A percentile compares a stretch with the other conserved stretches of the same genome.
Conservation (phyloP, 805 yeast genomes). For the Kodamaea kakaduensis region DNA sequence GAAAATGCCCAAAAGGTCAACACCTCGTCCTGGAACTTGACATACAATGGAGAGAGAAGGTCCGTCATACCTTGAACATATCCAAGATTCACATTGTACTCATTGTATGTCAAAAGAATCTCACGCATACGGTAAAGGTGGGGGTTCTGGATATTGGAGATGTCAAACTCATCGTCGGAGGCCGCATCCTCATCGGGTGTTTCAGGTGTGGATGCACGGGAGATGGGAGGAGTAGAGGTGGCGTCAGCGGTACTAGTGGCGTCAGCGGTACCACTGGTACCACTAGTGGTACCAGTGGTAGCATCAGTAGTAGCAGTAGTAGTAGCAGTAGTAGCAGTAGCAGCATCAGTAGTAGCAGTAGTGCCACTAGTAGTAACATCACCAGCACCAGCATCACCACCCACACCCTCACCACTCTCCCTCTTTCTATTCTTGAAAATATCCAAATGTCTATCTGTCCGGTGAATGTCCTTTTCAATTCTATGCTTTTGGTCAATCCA, state of each 20-base stretch:
- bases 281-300: no score
- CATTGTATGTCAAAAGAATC: slow-evolving; percentile 81
- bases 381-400: no score
- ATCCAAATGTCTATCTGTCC: slow-evolving; percentile 80
- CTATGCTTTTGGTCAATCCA: slow-evolving; percentile 89
- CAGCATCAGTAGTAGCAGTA: neutral
- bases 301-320: no score
- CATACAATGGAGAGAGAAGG: slow-evolving; percentile 79
- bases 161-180: slow-evolving; percentile 50
- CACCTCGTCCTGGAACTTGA: slow-evolving; percentile 60
- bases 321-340: slow-evolving; percentile 11
- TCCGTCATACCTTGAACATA: slow-evolving; percentile 99
- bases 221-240: slow-evolving; percentile 21
- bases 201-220: slow-evolving; percentile 28
- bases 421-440: slow-evolving; percentile 48
- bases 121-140: slow-evolving; percentile 71
- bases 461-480: slow-evolving; percentile 87
- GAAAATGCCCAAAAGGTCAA: slow-evolving; percentile 86
- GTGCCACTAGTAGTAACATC: no score
- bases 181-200: slow-evolving; percentile 32
- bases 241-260: no score
- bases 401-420: no score
- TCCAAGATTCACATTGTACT: slow-evolving; percentile 77
- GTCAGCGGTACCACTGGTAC: neutral
- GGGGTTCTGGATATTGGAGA: slow-evolving; percentile 65